Percentiles rank a stretch among this genome's conserved stretches.
These are phyloP conservation scores for Carex pumila DNA, from an alignment of 176 grass and related monocot species.

Conservation along the genomic window DNA sequence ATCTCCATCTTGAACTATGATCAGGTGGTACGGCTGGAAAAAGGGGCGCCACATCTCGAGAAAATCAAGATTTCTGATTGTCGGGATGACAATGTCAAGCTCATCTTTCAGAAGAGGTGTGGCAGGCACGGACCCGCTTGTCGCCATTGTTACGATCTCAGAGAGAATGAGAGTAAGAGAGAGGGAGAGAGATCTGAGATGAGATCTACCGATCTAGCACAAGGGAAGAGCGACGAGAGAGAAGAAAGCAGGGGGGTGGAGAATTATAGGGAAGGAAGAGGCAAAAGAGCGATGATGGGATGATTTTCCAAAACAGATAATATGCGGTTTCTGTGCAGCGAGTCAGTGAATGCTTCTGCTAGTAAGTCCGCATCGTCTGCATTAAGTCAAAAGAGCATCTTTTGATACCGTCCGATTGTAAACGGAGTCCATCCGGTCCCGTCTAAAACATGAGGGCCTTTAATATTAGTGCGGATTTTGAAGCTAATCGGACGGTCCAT, in stretches of 20 bases:
- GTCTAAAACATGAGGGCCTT: too few relatives aligned
- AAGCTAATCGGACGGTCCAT: too few relatives aligned
- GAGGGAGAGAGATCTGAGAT: not conserved
- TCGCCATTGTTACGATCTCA: conserved; percentile 17
- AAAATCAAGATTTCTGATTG: conserved; percentile 90
- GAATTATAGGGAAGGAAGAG: conserved; percentile 4
- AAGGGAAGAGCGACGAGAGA: not conserved
- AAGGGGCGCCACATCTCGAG: conserved; percentile 95
- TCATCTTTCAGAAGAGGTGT: conserved; percentile 70
- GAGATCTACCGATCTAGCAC: conserved; percentile 7
- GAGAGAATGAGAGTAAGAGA: not conserved
- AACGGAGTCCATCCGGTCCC: too few relatives aligned
- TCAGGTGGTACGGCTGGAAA: conserved; percentile 94
- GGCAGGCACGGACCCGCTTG: conserved; percentile 23
- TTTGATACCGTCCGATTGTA: too few relatives aligned
- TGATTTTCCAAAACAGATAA: not conserved
- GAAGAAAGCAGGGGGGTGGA: not conserved
- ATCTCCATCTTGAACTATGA: conserved; percentile 97
- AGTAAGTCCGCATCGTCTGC: too few relatives aligned
- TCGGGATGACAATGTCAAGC: conserved; percentile 98
- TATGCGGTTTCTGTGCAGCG: not conserved
- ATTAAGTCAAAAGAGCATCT: too few relatives aligned
- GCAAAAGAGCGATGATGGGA: not conserved
- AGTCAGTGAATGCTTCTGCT: too few relatives aligned
- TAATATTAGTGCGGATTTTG: too few relatives aligned